These are phyloP conservation scores for Penicillium macrosclerotiorum DNA, from an alignment of 495 filamentous ascomycete genomes.

Conservation along the genomic window DNA sequence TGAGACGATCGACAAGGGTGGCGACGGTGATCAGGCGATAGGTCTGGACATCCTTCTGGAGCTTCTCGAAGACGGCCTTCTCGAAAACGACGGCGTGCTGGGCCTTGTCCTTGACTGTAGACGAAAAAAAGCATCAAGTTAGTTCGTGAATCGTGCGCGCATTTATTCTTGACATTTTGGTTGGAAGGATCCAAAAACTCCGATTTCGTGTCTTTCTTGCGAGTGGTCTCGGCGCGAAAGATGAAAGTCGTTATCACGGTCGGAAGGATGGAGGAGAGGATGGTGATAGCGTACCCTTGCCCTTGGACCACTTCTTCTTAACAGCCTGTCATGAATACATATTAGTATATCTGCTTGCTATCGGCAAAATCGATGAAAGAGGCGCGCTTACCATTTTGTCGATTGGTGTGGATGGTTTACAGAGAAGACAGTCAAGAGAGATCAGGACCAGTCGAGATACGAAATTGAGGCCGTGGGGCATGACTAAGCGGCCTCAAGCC, in stretches of 20 bases:
- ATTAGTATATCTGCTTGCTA: conserved; percentile 10
- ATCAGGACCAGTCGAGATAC: too few species aligned
- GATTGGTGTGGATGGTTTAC: conserved; percentile 48
- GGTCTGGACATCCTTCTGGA: conserved; percentile 97
- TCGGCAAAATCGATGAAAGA: neutral
- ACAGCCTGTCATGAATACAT: conserved; percentile 57
- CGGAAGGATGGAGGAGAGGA: conserved; percentile 18
- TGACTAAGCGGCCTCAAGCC: conserved; percentile 49
- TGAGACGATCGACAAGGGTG: conserved; percentile 96
- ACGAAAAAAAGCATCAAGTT: conserved; percentile 22
- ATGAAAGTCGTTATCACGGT: conserved; percentile 28
- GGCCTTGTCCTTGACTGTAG: conserved; percentile 99
- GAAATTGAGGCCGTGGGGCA: conserved; percentile 51
- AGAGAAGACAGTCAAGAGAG: too few species aligned
- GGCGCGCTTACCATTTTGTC: conserved; percentile 50
- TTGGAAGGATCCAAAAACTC: conserved; percentile 18
- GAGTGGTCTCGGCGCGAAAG: conserved; percentile 14
- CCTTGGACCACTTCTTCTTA: conserved; percentile 99
- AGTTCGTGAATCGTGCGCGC: conserved; percentile 21
- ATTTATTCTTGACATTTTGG: conserved; percentile 1
- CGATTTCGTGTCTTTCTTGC: conserved; percentile 9
- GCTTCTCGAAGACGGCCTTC: conserved; percentile 64
- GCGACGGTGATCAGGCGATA: conserved; percentile 99
- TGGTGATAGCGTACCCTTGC: conserved; percentile 71
- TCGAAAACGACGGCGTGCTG: conserved; percentile 86